Base-by-base conservation (phyloP, 495 filamentous ascomycete species). In the Tirmania nivea region DNA sequence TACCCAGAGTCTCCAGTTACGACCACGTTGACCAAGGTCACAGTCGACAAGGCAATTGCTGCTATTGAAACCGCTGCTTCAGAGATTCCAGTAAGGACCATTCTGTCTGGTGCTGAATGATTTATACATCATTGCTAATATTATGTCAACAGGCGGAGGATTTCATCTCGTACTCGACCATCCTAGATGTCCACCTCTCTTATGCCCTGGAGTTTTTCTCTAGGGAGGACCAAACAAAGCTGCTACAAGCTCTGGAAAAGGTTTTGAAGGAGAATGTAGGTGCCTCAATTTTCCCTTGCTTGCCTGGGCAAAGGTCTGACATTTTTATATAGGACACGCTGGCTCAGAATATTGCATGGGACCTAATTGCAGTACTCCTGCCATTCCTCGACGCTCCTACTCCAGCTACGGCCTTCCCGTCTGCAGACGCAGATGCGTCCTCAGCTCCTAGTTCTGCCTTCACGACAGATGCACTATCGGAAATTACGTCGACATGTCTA, bases 341-440 rank as follows among this genome's bases (percentile, higher is more conserved):
- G 52, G 88, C 88, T 0, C 78, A 77, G 49, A 86, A 94, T 57
- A 94, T 97, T 61, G 92, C 90, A 48, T 97, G 90, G 90, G 90
- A 97, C 63, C 67, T 97, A 45, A 82, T 97, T 8, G 80, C 84
- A 62, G 75, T 93, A 49, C 76, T 97, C 2, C 70, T 95, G 17
- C 79, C 83, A 16, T 75, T 95, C 0, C 73, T 97, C 1, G 78
- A 84, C 51, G 64, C 62, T n/a, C 51, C 53, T 42, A 31, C 3
- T 31, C 51, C 54, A 50, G 53, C 57, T n/a, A 79, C 76, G 0
- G 69, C 76, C 53, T 54, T 21, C 1, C 5, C 48, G 11, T n/a
- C 17, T 14, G 39, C 39, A 1, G 39, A 19, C 8, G 39, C 39
- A 45, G 39, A 3, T 14, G 69, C 76, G 53, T 52, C 2, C 1